Conservation (phyloP, 768 basidiomycete genomes). For the Arthromyces matolae region DNA sequence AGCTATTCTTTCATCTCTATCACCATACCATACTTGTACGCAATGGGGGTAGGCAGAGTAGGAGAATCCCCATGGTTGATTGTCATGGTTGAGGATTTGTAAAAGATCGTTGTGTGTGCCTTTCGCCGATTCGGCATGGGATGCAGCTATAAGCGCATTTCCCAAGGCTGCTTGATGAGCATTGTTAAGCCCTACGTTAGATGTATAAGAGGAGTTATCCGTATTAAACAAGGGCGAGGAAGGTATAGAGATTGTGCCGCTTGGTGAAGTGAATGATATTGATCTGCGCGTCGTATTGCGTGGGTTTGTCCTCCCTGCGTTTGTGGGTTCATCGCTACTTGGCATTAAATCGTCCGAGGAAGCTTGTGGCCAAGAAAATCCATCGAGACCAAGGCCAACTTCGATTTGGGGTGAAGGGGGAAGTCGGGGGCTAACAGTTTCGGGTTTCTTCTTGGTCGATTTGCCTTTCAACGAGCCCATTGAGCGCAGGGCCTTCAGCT, state of each 20-base stretch:
- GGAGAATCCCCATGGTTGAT: conserved; percentile 86
- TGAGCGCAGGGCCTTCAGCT: conserved; percentile 70
- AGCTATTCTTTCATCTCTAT: conserved; percentile 89
- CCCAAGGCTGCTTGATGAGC: conserved; percentile 72
- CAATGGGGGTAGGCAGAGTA: conserved; percentile 75
- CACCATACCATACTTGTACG: conserved; percentile 90
- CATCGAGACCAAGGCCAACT: conserved; percentile 51
- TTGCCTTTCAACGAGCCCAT: conserved; percentile 77
- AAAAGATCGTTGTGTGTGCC: conserved; percentile 90
- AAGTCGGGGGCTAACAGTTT: conserved; percentile 46
- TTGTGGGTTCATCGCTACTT: conserved; percentile 19
- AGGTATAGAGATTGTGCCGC: conserved; percentile 39
- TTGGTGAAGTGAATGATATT: conserved; percentile 63
- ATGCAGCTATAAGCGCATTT: conserved; percentile 88
- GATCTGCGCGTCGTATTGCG: conserved; percentile 58
- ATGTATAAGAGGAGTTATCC: conserved; percentile 32
- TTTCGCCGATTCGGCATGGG: conserved; percentile 89
- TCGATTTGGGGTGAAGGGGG: conserved; percentile 55
- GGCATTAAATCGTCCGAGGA: conserved; percentile 23
- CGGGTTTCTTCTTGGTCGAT: conserved; percentile 35
- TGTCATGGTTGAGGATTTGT: conserved; percentile 88
- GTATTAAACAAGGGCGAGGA: conserved; percentile 50
- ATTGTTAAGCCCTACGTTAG: conserved; percentile 29
- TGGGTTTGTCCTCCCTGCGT: conserved; percentile 25
- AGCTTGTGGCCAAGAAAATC: conserved; percentile 48